These are phyloP conservation scores for Talaromyces sp. DNA, from an alignment of 2,329 filamentous ascomycete genomes.

Conservation along the genomic window DNA sequence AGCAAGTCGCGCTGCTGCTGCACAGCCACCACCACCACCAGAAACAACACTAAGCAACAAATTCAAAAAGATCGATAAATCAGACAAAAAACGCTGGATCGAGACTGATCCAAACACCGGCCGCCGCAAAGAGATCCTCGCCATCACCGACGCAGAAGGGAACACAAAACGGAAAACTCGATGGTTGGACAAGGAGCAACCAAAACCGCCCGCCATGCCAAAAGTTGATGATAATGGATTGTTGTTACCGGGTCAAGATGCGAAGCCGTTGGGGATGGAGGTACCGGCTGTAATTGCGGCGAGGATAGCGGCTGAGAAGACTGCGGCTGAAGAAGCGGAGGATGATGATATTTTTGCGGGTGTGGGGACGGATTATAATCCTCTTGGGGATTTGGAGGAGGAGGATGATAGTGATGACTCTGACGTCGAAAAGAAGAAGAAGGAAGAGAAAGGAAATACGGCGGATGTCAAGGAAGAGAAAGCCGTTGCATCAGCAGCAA, in stretches of 20 bases:
- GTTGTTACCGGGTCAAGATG: slow-evolving; percentile 46
- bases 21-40: slow-evolving; percentile 40
- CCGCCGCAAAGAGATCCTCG: slow-evolving; percentile 57
- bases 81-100: slow-evolving; percentile 52
- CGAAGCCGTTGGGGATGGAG: slow-evolving; percentile 53
- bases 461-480: slow-evolving; percentile 5
- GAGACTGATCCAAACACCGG: slow-evolving; percentile 53
- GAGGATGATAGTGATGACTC: slow-evolving; percentile 45
- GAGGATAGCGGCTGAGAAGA: slow-evolving; percentile 29
- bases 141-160: slow-evolving; percentile 59
- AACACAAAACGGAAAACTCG: slow-evolving; percentile 62
- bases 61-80: slow-evolving; percentile 55
- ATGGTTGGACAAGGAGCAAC: slow-evolving; percentile 47
- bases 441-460: slow-evolving; percentile 14
- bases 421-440: slow-evolving; percentile 30
- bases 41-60: slow-evolving; percentile 54
- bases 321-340: slow-evolving; percentile 39
- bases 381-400: slow-evolving; percentile 54
- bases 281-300: slow-evolving; percentile 46
- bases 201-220: not conserved
- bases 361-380: slow-evolving; percentile 60
- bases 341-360: slow-evolving; percentile 64
- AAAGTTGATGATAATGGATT: slow-evolving; percentile 29
- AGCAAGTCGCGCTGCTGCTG: slow-evolving; percentile 49
- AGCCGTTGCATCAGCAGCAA: not conserved